A percentile compares a stretch with the other conserved stretches of the same genome.
phyloP scores from a whole-genome alignment of 441 rosid species.

The Syzygium malaccense region DNA sequence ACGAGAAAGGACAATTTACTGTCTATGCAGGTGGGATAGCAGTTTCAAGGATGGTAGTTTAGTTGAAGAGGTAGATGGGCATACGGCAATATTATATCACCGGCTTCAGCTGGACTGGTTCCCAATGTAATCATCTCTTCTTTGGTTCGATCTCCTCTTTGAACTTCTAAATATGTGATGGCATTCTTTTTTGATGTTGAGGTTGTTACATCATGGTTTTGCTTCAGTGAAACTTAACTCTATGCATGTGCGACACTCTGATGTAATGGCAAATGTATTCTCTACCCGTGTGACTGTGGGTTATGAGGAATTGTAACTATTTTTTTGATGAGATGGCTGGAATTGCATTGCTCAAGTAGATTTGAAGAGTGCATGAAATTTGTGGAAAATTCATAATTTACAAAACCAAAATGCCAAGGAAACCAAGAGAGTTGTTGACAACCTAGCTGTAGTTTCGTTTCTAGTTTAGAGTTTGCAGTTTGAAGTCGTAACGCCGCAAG shows the following conservation, averaged over 20 bases:
- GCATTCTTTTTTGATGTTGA: background rate
- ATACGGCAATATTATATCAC: conserved; percentile 95
- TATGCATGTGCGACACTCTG: background rate
- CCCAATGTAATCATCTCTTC: conserved; percentile 50
- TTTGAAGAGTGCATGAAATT: background rate
- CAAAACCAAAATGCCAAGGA: background rate
- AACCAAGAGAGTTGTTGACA: background rate
- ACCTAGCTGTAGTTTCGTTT: background rate
- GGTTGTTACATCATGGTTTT: background rate
- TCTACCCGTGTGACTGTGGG: background rate
- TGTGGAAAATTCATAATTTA: background rate
- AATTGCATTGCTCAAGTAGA: background rate
- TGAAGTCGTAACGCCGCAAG: background rate
- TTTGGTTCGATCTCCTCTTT: background rate
- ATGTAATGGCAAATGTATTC: background rate
- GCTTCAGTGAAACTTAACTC: background rate
- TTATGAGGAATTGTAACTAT: background rate
- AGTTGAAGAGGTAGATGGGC: conserved; percentile 99
- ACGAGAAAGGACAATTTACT: background rate
- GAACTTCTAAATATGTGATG: background rate
- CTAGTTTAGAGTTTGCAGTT: background rate
- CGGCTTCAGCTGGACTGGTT: conserved; percentile 97
- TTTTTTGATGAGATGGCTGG: background rate
- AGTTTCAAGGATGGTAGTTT: conserved; percentile 92
- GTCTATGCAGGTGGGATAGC: conserved; percentile 91